Evolutionary conservation across 495 filamentous ascomycete species (phyloP).

Genomic region (Aspergillus saccharolyticus): DNA sequence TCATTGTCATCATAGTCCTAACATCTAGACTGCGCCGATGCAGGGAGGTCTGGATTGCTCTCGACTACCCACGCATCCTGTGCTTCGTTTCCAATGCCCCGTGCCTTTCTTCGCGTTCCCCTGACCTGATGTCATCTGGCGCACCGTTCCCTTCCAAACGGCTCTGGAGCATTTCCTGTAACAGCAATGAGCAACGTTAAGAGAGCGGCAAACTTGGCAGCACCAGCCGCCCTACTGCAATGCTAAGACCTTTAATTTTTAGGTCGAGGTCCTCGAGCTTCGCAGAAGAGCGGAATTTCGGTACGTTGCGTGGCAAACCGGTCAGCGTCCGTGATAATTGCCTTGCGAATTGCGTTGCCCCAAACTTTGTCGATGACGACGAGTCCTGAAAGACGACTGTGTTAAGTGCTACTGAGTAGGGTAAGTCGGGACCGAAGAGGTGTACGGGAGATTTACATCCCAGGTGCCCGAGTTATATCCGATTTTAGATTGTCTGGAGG

Average conservation of each 20-base stretch:
- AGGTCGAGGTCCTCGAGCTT: neutral
- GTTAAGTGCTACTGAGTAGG: no score
- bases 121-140: neutral
- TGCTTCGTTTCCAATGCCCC: neutral
- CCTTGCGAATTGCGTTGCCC: neutral
- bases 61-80: neutral
- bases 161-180: neutral
- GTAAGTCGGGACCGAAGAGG: neutral
- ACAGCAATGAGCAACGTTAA: neutral
- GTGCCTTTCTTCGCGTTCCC: neutral
- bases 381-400: no score
- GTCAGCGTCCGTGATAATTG: neutral
- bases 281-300: neutral
- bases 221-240: neutral
- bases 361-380: neutral
- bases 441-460: neutral
- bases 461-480: neutral
- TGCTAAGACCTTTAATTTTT: neutral
- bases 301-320: neutral
- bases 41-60: neutral
- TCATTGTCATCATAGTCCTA: neutral
- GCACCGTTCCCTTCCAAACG: neutral
- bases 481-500: neutral
- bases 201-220: neutral
- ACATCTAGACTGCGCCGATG: neutral